Percentiles rank a stretch among this genome's conserved stretches.
phyloP scores from a whole-genome alignment of 345 rosid genomes.

The Eucalyptus sideroxylon region DNA sequence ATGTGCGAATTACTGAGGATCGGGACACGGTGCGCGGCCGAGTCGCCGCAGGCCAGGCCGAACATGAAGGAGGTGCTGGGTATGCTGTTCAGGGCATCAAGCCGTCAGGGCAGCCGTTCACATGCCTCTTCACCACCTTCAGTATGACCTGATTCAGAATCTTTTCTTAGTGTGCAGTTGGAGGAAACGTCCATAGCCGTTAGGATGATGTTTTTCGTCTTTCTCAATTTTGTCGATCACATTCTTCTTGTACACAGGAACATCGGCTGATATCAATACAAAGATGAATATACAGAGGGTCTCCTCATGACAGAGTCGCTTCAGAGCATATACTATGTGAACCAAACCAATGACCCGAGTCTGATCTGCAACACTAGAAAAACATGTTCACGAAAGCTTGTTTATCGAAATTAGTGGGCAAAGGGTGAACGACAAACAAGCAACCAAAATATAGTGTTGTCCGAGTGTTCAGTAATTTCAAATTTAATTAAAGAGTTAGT shows the following conservation, averaged over 20 bases:
- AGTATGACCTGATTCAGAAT: background rate
- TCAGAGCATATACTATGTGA: background rate
- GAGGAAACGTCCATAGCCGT: background rate
- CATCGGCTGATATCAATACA: background rate
- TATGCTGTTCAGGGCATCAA: slow-evolving; percentile 38
- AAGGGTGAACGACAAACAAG: too few relatives aligned
- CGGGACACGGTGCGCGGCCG: slow-evolving; percentile 65
- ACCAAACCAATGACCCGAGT: background rate
- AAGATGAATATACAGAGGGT: background rate
- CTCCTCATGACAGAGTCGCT: background rate
- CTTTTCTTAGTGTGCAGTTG: background rate
- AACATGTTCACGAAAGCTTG: background rate
- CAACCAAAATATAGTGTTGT: too few relatives aligned
- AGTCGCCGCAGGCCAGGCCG: slow-evolving; percentile 74
- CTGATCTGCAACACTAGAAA: background rate
- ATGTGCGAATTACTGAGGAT: slow-evolving; percentile 51
- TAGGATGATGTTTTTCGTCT: background rate
- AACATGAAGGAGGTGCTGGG: slow-evolving; percentile 82
- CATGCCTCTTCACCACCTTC: slow-evolving; percentile 16
- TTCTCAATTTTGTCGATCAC: background rate
- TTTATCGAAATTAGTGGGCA: too few relatives aligned
- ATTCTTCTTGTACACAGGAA: background rate
- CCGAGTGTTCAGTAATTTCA: too few relatives aligned
- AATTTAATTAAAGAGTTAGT: too few relatives aligned
- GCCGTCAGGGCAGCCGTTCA: slow-evolving; percentile 9